These are phyloP conservation scores for Paecilomyces niveus DNA, from an alignment of 2,329 filamentous ascomycete species.

Conservation along the genomic window DNA sequence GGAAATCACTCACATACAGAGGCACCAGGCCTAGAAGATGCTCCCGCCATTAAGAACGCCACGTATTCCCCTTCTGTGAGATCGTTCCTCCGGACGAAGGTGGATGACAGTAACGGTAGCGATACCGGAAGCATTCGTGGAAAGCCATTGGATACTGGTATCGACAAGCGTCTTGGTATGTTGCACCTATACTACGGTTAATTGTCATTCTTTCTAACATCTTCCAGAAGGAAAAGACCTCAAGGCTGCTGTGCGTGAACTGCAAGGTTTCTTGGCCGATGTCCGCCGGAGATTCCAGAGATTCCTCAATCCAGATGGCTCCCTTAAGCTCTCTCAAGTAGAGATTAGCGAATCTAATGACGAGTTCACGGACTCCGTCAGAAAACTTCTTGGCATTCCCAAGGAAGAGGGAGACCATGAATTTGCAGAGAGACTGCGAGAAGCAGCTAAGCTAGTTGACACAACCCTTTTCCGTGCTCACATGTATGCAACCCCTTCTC, in stretches of 20 bases:
- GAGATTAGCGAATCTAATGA: conserved; percentile 27
- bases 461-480: conserved; percentile 91
- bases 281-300: conserved; percentile 62
- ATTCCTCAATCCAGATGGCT: conserved; percentile 53
- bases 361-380: conserved; percentile 37
- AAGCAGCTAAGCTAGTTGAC: conserved; percentile 78
- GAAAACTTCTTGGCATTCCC: conserved; percentile 40
- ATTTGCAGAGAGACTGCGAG: conserved; percentile 63
- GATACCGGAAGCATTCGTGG: conserved; percentile 33
- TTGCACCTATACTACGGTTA: conserved; percentile 1
- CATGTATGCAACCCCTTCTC: conserved; percentile 81
- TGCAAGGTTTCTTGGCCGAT: conserved; percentile 83
- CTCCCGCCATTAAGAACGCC: conserved; percentile 15
- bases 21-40: conserved; percentile 18
- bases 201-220: conserved; percentile 5
- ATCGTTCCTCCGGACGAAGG: conserved; percentile 28
- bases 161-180: conserved; percentile 23
- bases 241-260: conserved; percentile 68
- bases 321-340: conserved; percentile 28
- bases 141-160: conserved; percentile 20
- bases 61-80: conserved; percentile 30
- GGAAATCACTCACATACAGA: conserved; percentile 20
- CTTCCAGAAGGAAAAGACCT: conserved; percentile 73
- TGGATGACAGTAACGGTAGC: conserved; percentile 31
- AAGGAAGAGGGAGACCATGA: conserved; percentile 47